Percentiles rank a stretch among this genome's conserved stretches.
Conservation (phyloP, 2,329 filamentous ascomycete species). For the Clarireedia monteithiana region DNA sequence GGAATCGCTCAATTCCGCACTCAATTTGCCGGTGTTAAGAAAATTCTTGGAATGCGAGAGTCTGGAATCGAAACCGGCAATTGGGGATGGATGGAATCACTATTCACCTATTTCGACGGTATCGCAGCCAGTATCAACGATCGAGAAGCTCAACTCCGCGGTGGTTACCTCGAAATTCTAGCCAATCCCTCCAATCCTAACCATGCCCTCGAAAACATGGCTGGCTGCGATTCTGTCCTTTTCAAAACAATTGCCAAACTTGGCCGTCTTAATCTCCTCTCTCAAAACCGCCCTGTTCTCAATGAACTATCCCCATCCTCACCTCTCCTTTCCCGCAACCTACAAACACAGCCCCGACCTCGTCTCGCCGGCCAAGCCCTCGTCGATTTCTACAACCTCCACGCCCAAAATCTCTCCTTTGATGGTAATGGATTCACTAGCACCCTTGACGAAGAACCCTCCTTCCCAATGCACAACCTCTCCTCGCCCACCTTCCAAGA, state of each 20-base stretch:
- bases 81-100: slow-evolving; percentile 82
- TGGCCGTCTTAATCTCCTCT: slow-evolving; percentile 75
- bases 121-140: slow-evolving; percentile 90
- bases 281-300: slow-evolving; percentile 56
- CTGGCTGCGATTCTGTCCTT: slow-evolving; percentile 77
- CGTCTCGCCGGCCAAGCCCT: slow-evolving; percentile 34
- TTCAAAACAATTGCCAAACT: slow-evolving; percentile 83
- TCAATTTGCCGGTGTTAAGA: slow-evolving; percentile 88
- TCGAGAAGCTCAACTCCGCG: slow-evolving; percentile 72
- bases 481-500: slow-evolving; percentile 39
- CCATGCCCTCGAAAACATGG: slow-evolving; percentile 63
- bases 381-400: slow-evolving; percentile 43
- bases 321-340: slow-evolving; percentile 16
- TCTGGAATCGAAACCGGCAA: slow-evolving; percentile 53
- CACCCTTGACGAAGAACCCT: slow-evolving; percentile 47
- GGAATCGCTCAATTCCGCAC: slow-evolving; percentile 90
- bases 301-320: slow-evolving; percentile 32
- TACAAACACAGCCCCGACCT: slow-evolving; percentile 27
- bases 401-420: slow-evolving; percentile 49
- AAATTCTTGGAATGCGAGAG: slow-evolving; percentile 72
- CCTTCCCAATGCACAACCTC: slow-evolving; percentile 26
- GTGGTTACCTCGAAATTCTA: slow-evolving; percentile 54
- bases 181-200: slow-evolving; percentile 53
- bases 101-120: slow-evolving; percentile 92
- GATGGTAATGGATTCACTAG: slow-evolving; percentile 61